Percentiles rank a stretch among this genome's conserved stretches.
Evolutionary conservation across 2,329 filamentous ascomycete species (phyloP).

Genomic region (Botrytis hyacinthi): DNA sequence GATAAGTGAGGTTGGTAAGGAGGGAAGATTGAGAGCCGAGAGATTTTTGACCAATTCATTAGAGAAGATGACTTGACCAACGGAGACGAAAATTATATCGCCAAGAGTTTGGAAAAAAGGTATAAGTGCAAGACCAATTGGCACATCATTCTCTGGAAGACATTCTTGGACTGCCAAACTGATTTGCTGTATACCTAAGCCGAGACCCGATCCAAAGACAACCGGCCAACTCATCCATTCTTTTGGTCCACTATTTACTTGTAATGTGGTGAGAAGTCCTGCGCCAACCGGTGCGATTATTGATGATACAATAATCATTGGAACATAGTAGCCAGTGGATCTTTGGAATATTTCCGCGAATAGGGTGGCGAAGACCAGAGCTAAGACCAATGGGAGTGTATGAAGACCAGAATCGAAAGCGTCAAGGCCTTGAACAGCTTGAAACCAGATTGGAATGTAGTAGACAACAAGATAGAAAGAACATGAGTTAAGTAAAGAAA

Average conservation of each 20-base stretch:
- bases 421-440: conserved; percentile 45
- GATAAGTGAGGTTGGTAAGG: conserved; percentile 23
- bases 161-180: conserved; percentile 35
- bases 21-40: conserved; percentile 12
- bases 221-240: conserved; percentile 41
- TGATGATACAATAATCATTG: conserved; percentile 31
- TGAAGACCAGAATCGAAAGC: conserved; percentile 42
- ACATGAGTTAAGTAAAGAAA: conserved; percentile 37
- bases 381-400: conserved; percentile 40
- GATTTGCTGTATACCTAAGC: conserved; percentile 37
- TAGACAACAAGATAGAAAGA: conserved; percentile 48
- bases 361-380: conserved; percentile 38
- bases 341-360: conserved; percentile 36
- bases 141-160: conserved; percentile 33
- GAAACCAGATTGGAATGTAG: conserved; percentile 49
- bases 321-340: conserved; percentile 35
- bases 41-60: conserved; percentile 33
- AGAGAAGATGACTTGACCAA: conserved; percentile 34
- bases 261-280: conserved; percentile 43
- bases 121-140: conserved; percentile 38
- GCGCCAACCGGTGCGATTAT: conserved; percentile 41
- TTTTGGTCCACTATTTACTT: conserved; percentile 36
- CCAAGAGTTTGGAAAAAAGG: conserved; percentile 41
- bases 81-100: conserved; percentile 40
- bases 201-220: conserved; percentile 35